Conservation (phyloP, 495 filamentous ascomycete species). For the Penicillium salamii region DNA sequence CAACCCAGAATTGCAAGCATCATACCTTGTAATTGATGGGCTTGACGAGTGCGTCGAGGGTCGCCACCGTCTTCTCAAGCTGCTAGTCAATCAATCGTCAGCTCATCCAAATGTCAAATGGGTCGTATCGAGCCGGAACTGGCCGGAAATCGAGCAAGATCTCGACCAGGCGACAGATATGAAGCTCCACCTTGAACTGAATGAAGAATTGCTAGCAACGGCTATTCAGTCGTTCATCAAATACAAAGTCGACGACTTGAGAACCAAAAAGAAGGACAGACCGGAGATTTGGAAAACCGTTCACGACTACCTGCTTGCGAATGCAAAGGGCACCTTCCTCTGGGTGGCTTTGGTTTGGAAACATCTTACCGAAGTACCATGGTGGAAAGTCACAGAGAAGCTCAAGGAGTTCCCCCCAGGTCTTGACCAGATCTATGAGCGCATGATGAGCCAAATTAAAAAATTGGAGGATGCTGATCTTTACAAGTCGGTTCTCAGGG, state of each 20-base stretch:
- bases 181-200: slow-evolving; percentile 24
- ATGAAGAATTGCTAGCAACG: slow-evolving; percentile 10
- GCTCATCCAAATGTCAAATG: slow-evolving; percentile 21
- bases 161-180: background rate
- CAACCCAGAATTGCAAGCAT: slow-evolving; percentile 20
- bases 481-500: slow-evolving; percentile 14
- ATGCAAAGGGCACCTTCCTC: slow-evolving; percentile 30
- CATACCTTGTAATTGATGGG: slow-evolving; percentile 45
- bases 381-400: background rate
- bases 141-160: slow-evolving; percentile 14
- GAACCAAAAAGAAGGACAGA: slow-evolving; percentile 3
- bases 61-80: slow-evolving; percentile 24
- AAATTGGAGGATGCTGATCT: slow-evolving; percentile 4
- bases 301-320: slow-evolving; percentile 13
- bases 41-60: slow-evolving; percentile 45
- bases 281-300: slow-evolving; percentile 7
- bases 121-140: slow-evolving; percentile 31
- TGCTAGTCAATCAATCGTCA: slow-evolving; percentile 21
- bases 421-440: slow-evolving; percentile 14
- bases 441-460: slow-evolving; percentile 6
- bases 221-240: slow-evolving; percentile 27
- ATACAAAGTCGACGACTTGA: slow-evolving; percentile 26
- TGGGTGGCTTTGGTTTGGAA: slow-evolving; percentile 33
- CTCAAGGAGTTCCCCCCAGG: slow-evolving; percentile 7
- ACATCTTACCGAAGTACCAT: slow-evolving; percentile 5